Evolutionary conservation across 2,329 filamentous ascomycete species (phyloP).

Genomic region (Paraphoma sp.): DNA sequence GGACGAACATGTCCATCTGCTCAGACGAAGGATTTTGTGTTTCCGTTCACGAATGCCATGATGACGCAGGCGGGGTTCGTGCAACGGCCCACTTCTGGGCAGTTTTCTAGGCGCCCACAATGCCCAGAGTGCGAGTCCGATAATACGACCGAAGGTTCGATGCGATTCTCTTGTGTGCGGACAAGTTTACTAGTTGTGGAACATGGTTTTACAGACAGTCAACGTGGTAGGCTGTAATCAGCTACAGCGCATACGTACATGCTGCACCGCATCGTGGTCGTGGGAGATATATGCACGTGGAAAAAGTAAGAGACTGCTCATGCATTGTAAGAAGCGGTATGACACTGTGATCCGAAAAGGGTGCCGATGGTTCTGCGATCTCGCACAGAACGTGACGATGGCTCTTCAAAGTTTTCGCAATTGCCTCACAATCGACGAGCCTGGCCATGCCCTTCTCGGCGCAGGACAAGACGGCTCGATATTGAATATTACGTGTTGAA

Average conservation of each 20-base stretch:
- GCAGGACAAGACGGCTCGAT: neutral
- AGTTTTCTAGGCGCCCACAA: constrained; percentile 15
- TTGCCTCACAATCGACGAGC: neutral
- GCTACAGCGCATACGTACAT: neutral
- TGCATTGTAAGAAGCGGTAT: neutral
- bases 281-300: neutral
- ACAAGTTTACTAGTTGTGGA: constrained; percentile 4
- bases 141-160: constrained; percentile 21
- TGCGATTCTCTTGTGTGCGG: constrained; percentile 12
- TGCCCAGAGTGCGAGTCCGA: constrained; percentile 5
- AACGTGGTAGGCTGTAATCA: neutral
- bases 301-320: neutral
- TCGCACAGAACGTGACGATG: neutral
- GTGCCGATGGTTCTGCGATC: neutral
- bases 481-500: neutral
- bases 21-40: constrained; percentile 8
- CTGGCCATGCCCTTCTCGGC: neutral
- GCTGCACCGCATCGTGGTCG: neutral
- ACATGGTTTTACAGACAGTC: neutral
- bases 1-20: neutral
- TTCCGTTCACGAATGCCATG: constrained; percentile 6
- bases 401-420: neutral
- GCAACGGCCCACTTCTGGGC: constrained; percentile 23
- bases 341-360: neutral
- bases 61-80: constrained; percentile 27